phyloP scores from a whole-genome alignment of 2,329 filamentous ascomycete species.

The Microthyrium microscopicum region DNA sequence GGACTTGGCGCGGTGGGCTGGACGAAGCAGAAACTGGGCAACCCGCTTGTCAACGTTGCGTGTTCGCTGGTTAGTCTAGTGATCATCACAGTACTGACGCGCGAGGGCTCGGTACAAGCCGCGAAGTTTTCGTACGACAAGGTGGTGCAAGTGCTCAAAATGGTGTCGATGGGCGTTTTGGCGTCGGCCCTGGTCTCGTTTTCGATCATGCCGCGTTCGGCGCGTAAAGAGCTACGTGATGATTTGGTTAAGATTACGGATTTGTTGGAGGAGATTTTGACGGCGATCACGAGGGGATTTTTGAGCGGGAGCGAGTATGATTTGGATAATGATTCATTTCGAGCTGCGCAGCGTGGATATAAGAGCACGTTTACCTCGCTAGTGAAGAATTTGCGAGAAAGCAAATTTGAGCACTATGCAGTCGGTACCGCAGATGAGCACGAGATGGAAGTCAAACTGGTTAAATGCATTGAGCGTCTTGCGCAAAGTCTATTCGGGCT shows the following conservation, averaged over 20 bases:
- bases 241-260: conserved; percentile 60
- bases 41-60: conserved; percentile 33
- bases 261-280: conserved; percentile 64
- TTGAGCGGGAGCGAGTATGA: conserved; percentile 69
- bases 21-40: conserved; percentile 20
- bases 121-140: conserved; percentile 70
- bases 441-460: conserved; percentile 58
- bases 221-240: conserved; percentile 53
- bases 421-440: conserved; percentile 67
- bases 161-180: conserved; percentile 62
- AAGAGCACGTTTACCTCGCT: conserved; percentile 52
- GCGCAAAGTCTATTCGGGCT: conserved; percentile 82
- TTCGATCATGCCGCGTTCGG: conserved; percentile 61
- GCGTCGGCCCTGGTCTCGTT: conserved; percentile 61
- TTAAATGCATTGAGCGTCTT: conserved; percentile 69
- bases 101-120: conserved; percentile 73
- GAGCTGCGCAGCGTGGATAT: conserved; percentile 45
- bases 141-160: conserved; percentile 66
- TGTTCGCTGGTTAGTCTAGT: conserved; percentile 76
- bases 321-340: conserved; percentile 49
- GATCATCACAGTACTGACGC: conserved; percentile 78
- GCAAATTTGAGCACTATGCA: conserved; percentile 77
- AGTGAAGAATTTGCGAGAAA: conserved; percentile 63
- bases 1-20: conserved; percentile 64
- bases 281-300: conserved; percentile 68